phyloP scores from a whole-genome alignment of 305 asterid genomes.

The Ilex paraguariensis region DNA sequence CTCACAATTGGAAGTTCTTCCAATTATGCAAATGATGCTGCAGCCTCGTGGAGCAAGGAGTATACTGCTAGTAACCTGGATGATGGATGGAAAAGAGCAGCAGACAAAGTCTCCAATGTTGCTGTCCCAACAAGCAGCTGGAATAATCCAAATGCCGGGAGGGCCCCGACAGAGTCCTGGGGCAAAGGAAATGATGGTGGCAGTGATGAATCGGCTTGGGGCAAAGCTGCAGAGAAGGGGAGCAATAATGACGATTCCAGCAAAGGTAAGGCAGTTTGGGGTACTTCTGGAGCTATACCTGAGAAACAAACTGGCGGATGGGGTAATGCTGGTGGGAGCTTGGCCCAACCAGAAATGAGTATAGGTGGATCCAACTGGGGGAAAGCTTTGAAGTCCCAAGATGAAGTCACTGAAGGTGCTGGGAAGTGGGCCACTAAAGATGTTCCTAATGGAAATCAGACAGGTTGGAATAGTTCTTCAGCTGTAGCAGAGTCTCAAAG shows the following conservation, averaged over 20 bases:
- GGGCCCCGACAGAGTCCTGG: background rate
- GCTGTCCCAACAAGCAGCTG: too few species aligned
- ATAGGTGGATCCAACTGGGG: conserved; percentile 1
- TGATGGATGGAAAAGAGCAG: background rate
- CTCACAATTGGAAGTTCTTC: background rate
- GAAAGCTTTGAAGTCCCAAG: conserved; percentile 16
- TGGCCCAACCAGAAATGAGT: conserved; percentile 33
- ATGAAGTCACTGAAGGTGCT: background rate
- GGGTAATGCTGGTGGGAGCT: conserved; percentile 27
- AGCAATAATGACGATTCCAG: conserved; percentile 32
- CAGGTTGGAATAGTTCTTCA: conserved; percentile 50
- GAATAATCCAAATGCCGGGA: too few species aligned
- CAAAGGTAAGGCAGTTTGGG: conserved; percentile 48
- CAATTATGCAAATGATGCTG: background rate
- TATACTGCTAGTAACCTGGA: background rate
- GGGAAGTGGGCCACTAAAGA: background rate
- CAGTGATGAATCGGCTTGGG: conserved; percentile 32
- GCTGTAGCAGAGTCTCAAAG: conserved; percentile 34
- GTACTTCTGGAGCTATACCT: conserved; percentile 37
- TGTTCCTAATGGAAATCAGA: conserved; percentile 10
- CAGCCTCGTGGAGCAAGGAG: background rate
- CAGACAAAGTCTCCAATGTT: background rate
- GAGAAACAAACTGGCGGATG: conserved; percentile 31
- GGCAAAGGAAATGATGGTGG: background rate
- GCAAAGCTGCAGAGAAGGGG: conserved; percentile 45